Evolutionary conservation across 495 filamentous ascomycete genomes (phyloP), one percentile per base, ranked within the genome.

Genomic region (Acidomyces sp.): DNA sequence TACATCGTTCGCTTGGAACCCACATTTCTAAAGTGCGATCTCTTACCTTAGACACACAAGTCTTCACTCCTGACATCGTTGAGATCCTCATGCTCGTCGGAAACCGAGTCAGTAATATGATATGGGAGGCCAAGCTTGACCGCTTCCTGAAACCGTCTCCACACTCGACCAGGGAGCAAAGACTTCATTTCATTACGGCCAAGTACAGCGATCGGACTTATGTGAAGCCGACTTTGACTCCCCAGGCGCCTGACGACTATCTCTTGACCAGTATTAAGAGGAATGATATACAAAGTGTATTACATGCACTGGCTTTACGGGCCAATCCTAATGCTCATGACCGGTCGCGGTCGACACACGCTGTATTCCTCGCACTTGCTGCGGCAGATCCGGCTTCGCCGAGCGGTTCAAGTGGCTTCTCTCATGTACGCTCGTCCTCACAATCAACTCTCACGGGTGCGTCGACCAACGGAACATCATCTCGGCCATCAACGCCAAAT

Each of bases 1-100:
- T 99, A 42, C 90, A 99, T 61, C 78, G 90, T 17, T 96, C 90
- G 7, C 70, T 99, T 2, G 90, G 90, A 6, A 99, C 90, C 2
- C 90, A 99, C 57, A 93, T 99, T 45, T 92, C 87, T 56, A 99
- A 99, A 63, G 75, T 99, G 17, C 79, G 90, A 23, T 96, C 90
- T 3, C 75, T 99, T 20, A 96, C 90, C 0, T 71, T 99, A 16
- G 90, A 99, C 61, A 90, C 85, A 30, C 83, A 78, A 13, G 93
- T 85, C 1, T 99, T 96, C 59, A 95, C 88, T 0, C 82, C 82
- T 30, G 90, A 99, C 60, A 85, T 93, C 41, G 77, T 96, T 42
- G 92, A 96, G 51, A 74, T 96, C n/a, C 72, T 99, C 10, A 68
- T 94, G 39, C 78, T 85, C 26, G 73, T 96, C 43, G 92, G 92